A percentile compares a stretch with the other conserved stretches of the same genome.
Conservation (phyloP, 192 early-diverging fungal genomes). For the Funneliformis geosporum region DNA sequence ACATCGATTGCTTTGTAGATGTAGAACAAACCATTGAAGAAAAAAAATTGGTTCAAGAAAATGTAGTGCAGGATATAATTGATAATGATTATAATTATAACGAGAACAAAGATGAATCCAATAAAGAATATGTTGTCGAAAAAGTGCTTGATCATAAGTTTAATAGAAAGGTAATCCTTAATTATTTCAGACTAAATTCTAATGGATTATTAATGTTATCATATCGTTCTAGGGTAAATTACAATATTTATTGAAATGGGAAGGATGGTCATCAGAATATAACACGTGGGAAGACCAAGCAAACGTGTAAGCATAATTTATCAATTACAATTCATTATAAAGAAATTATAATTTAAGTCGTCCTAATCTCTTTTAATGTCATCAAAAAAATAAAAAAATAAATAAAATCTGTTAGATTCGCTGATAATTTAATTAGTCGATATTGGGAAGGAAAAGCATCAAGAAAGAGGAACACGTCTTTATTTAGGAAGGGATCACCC, state of each 20-base stretch:
- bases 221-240: not conserved
- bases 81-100: too few relatives aligned
- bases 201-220: not conserved
- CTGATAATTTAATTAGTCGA: not conserved
- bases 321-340: not conserved
- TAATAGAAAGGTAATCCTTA: too few relatives aligned
- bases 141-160: not conserved
- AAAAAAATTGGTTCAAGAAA: too few relatives aligned
- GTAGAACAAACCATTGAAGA: not conserved
- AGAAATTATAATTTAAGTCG: too few relatives aligned
- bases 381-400: too few relatives aligned
- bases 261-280: not conserved
- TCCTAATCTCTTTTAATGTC: too few relatives aligned
- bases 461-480: not conserved
- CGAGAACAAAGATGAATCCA: too few relatives aligned
- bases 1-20: not conserved
- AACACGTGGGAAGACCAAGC: not conserved
- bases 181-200: too few relatives aligned
- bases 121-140: not conserved
- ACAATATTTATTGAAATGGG: too few relatives aligned
- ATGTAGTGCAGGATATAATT: too few relatives aligned
- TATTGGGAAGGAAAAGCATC: not conserved
- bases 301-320: not conserved
- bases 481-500: not conserved
- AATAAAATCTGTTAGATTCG: not conserved